Evolutionary conservation across 2,329 filamentous ascomycete genomes (phyloP), one percentile per base, ranked within the genome.

Genomic region (Fusarium sp.): DNA sequence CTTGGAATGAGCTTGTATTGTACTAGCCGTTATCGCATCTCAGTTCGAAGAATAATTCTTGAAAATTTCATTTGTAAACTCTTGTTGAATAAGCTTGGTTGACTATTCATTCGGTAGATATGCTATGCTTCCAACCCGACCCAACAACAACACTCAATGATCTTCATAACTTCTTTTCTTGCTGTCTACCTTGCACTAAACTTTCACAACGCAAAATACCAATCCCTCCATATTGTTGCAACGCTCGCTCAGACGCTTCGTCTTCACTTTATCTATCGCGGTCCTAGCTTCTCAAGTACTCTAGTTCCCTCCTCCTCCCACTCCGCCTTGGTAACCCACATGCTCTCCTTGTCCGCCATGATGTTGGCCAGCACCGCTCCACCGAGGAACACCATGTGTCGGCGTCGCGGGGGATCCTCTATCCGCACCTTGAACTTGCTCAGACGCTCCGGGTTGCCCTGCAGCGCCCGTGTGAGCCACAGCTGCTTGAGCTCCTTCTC

Each of bases 351-450:
- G 83, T 98, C 94, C 45, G 96, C 94, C 92, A 99, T 98, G 80
- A 99, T 97, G 79, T 98, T 98, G 74, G 96, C 96, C 75, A 99
- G 84, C 67, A 99, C 96, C 28, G 96, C 96, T 74, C 96, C 96
- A 61, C 96, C 96, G 57, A 99, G 83, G 86, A 99, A 98, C n/a
- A 99, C 96, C 94, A 99, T 98, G 85, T 99, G 96, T 81, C 95
- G 88, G 83, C 96, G 89, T 82, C 96, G 88, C 34, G 96, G 96
- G 52, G 96, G 96, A 80, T 99, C 96, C 81, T 99, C 96, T 85
- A 99, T 98, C 80, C 96, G 89, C 72, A 99, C 95, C 88, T 98
- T 99, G 88, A 99, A 99, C 89, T 98, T 99, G 89, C 89, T 93
- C 77, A 99, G 81, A 72, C 96, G 89, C 82, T 98, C 95, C 1